Evolutionary conservation across 371 early-diverging fungal species (phyloP), one percentile per base, ranked within the genome.

Genomic region (Rhizopus delemar): DNA sequence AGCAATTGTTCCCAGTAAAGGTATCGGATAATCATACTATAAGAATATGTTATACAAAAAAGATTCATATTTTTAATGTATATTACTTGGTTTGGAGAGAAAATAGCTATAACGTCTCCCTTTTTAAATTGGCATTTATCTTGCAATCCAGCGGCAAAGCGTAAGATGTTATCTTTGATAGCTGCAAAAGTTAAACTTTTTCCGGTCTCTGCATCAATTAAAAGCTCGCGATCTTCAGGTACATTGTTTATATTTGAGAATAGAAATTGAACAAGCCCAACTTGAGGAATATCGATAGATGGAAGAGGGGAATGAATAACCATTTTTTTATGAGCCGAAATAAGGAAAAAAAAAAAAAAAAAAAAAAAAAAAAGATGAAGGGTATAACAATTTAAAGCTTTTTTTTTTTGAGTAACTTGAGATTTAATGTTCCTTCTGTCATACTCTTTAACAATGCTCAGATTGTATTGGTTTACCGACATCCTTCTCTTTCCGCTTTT

Each of bases 101-200:
- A 87, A 5, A 91, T 63, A 38, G 83, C 87, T 16, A 90, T 65
- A 1, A 86, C 86, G 54, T 92, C 89, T 50, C 91, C 87, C 50
- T 69, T 73, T 49, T 84, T 65, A 35, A 93, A 82, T 1, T 74
- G 68, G 7, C 51, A 63, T n/a, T 57, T 51, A 59, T 88, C 81
- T 71, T 80, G 75, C 12, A 95, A 74, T 22, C 91, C 90, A 9
- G 86, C 83, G 31, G 91, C 91, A 71, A 94, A 87, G 13, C 78
- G 70, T 41, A 79, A 63, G 9, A 87, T 71, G 16, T 69, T 53
- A 46, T 71, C 59, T 41, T 81, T 78, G 28, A 93, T 65, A 51
- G 90, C 81, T 11, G 77, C 82, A 66, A 83, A 88, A 11, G 93
- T 86, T 48, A 90, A 53, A 8, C 69, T 66, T 35, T 77, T 63